These are phyloP conservation scores for Hamigera avellanea DNA, from an alignment of 495 filamentous ascomycete species.

Conservation along the genomic window DNA sequence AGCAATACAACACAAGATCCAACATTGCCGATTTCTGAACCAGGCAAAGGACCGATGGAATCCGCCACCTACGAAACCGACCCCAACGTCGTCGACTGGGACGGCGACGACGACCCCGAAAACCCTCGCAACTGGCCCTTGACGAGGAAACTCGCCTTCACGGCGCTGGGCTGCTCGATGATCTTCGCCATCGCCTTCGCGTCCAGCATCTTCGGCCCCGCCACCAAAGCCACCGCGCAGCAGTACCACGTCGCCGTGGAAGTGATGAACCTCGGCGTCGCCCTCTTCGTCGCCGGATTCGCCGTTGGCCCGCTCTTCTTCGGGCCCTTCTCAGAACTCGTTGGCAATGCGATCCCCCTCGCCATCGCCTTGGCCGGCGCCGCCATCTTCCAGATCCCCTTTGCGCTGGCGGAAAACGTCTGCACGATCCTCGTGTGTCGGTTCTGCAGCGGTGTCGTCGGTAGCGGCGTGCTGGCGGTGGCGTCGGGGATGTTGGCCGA, in stretches of 20 bases:
- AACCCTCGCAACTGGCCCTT: conserved; percentile 31
- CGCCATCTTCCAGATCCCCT: conserved; percentile 21
- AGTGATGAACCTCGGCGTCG: conserved; percentile 15
- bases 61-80: no score
- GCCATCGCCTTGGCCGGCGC: conserved; percentile 3
- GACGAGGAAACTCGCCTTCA: conserved; percentile 19
- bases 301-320: conserved; percentile 38
- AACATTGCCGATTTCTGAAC: no score
- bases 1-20: no score
- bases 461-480: conserved; percentile 27
- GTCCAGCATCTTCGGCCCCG: conserved; percentile 22
- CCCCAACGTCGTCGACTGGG: conserved; percentile 23
- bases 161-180: neutral
- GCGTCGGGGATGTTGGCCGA: conserved; percentile 37
- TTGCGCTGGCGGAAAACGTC: conserved; percentile 9
- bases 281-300: conserved; percentile 28
- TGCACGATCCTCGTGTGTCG: conserved; percentile 34
- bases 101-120: conserved; percentile 16
- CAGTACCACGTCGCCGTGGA: conserved; percentile 17
- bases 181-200: conserved; percentile 1
- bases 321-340: conserved; percentile 43
- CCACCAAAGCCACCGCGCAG: conserved; percentile 12
- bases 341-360: conserved; percentile 36
- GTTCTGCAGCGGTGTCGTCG: conserved; percentile 26
- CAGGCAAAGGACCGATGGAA: no score